Base-by-base conservation (phyloP, 1,139 yeast species). In the Eremothecium cymbalariae region DNA sequence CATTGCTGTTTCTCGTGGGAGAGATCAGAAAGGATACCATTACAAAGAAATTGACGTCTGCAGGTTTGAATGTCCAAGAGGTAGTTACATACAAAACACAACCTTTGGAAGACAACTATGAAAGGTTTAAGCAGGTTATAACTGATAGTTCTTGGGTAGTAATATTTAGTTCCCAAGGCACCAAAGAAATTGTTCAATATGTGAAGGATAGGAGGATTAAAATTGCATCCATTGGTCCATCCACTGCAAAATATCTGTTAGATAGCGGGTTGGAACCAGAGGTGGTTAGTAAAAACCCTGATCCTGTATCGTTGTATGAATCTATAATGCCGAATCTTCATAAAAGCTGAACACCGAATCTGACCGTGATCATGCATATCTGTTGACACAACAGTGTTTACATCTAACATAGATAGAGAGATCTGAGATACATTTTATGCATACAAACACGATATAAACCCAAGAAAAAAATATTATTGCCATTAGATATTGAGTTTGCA, bases 131-230 rank as follows among this genome's bases (percentile, higher is more conserved):
- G 41, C 18, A 36, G 39, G 0, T 38, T 37, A 14, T 42, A 48
- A 29, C 40, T 0, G 33, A 33, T n/a, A 33, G 32, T 9, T 24
- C 64, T 34, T 82, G 94, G 94, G 63, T 86, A 4, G 80, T 86
- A 0, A 82, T 90, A 43, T 90, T 88, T 57, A 84, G 96, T 44
- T 94, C 96, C 0, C 94, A 90, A 45, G 95, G 95, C 0, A 80
- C 94, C 0, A 71, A 69, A 27, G 63, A 59, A 1, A 77, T 83
- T 6, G 71, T 82, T 2, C 61, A 68, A 8, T 63, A 64, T 43
- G 45, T 78, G 28, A 59, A 55, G 28, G 37, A 45, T 1, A 40
- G 44, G 25, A 28, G 40, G 5, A 38, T 67, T 33, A 68, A 67
- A 36, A 64, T 86, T 13, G 96, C 94, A 0, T 75, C 88, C 4